These are phyloP conservation scores for Neurospora sp. DNA, from an alignment of 495 filamentous ascomycete species.

Conservation along the genomic window DNA sequence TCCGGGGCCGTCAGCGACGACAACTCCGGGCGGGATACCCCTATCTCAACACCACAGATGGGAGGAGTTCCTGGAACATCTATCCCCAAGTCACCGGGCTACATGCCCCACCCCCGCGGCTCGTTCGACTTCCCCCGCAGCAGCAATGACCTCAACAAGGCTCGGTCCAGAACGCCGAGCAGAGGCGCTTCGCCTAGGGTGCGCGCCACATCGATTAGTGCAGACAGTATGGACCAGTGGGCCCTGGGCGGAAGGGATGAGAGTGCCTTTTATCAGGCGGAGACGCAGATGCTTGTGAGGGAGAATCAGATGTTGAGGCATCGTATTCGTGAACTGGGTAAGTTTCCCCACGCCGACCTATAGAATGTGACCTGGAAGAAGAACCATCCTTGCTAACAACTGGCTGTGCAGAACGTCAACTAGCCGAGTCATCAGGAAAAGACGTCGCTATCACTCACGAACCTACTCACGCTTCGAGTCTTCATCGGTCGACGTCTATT, in stretches of 20 bases:
- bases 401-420: background rate
- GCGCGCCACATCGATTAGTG: conserved; percentile 44
- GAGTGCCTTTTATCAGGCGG: conserved; percentile 81
- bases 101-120: conserved; percentile 42
- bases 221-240: conserved; percentile 36
- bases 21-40: conserved; percentile 51
- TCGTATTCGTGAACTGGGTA: conserved; percentile 75
- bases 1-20: conserved; percentile 54
- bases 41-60: conserved; percentile 20
- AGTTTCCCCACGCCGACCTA: conserved; percentile 5
- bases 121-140: conserved; percentile 48
- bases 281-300: conserved; percentile 72
- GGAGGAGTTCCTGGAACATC: conserved; percentile 9
- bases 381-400: background rate
- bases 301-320: conserved; percentile 91
- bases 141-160: conserved; percentile 31
- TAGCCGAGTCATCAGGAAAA: background rate
- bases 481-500: conserved; percentile 1
- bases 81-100: conserved; percentile 40
- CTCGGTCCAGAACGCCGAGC: conserved; percentile 45
- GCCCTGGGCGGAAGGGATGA: conserved; percentile 56
- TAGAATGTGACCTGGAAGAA: background rate
- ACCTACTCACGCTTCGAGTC: conserved; percentile 1
- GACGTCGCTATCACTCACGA: background rate
- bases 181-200: conserved; percentile 45